phyloP scores from a whole-genome alignment of 345 rosid genomes.

The Mallotus nudiflorus region DNA sequence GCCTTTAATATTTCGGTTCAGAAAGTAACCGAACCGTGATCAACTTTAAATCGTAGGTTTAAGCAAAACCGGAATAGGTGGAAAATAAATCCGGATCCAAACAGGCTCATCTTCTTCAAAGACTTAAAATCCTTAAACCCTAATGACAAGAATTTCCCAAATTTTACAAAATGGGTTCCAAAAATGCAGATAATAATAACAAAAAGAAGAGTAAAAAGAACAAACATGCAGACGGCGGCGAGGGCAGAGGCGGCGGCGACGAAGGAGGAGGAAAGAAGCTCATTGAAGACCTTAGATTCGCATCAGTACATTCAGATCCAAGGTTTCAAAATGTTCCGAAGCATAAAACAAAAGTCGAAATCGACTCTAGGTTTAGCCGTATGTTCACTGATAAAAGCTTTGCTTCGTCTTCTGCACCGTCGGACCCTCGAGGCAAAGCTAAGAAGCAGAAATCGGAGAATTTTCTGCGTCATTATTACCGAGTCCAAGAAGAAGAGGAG shows the following conservation, averaged over 20 bases:
- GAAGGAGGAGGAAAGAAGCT: slow-evolving; percentile 25
- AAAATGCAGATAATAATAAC: slow-evolving; percentile 3
- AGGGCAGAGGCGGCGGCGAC: slow-evolving; percentile 20
- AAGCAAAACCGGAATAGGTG: background rate
- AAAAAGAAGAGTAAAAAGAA: slow-evolving; percentile 17
- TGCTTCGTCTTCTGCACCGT: slow-evolving; percentile 50
- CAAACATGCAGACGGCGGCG: slow-evolving; percentile 2
- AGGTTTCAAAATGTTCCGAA: slow-evolving; percentile 73
- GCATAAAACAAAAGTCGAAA: slow-evolving; percentile 60
- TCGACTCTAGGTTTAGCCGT: slow-evolving; percentile 71
- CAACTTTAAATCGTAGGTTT: background rate
- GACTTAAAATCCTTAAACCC: slow-evolving; percentile 11
- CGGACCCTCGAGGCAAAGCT: slow-evolving; percentile 79
- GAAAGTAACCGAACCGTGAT: background rate
- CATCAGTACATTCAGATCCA: slow-evolving; percentile 72
- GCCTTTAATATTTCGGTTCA: too few species aligned
- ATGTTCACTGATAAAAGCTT: slow-evolving; percentile 62
- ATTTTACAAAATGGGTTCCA: slow-evolving; percentile 16
- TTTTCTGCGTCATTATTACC: slow-evolving; percentile 68
- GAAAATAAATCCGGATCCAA: background rate
- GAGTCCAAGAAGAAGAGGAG: slow-evolving; percentile 40
- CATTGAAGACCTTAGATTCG: slow-evolving; percentile 67
- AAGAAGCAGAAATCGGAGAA: slow-evolving; percentile 38
- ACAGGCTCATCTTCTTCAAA: background rate
- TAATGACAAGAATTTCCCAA: background rate